phyloP scores from a whole-genome alignment of 78 protist species.

The Dictyostelium purpureum region DNA sequence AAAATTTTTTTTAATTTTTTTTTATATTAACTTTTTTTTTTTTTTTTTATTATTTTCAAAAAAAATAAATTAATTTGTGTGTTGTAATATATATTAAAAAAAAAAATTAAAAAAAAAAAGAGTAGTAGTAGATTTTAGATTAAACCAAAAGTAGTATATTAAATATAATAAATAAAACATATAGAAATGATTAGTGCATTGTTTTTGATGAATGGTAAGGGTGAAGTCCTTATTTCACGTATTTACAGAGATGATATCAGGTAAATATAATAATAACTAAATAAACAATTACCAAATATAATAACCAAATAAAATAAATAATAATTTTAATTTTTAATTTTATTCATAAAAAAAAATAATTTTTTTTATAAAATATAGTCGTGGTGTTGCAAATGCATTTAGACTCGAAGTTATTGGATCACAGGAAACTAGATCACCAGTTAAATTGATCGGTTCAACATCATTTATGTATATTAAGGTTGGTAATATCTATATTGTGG shows the following conservation, averaged over 20 bases:
- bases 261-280: neutral
- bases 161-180: neutral
- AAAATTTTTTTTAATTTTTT: neutral
- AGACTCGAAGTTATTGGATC: slow-evolving; percentile 84
- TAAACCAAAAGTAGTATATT: neutral
- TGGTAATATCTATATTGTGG: slow-evolving; percentile 90
- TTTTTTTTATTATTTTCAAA: neutral
- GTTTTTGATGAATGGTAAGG: slow-evolving; percentile 90
- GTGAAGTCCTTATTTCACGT: slow-evolving; percentile 92
- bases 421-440: slow-evolving; percentile 88
- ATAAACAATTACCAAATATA: neutral
- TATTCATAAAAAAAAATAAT: no score
- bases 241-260: slow-evolving; percentile 90
- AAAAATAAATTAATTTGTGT: neutral
- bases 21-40: neutral
- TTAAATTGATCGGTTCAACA: slow-evolving; percentile 84
- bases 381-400: slow-evolving; percentile 90
- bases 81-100: no score
- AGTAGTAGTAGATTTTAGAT: neutral
- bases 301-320: neutral
- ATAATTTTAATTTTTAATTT: no score
- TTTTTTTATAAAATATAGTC: slow-evolving; percentile 37
- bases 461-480: slow-evolving; percentile 88
- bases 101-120: slow-evolving; percentile 3
- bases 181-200: slow-evolving; percentile 88